Evolutionary conservation across 2,329 filamentous ascomycete species (phyloP), one percentile per base, ranked within the genome.

Genomic region (Plectosphaerella sp.): DNA sequence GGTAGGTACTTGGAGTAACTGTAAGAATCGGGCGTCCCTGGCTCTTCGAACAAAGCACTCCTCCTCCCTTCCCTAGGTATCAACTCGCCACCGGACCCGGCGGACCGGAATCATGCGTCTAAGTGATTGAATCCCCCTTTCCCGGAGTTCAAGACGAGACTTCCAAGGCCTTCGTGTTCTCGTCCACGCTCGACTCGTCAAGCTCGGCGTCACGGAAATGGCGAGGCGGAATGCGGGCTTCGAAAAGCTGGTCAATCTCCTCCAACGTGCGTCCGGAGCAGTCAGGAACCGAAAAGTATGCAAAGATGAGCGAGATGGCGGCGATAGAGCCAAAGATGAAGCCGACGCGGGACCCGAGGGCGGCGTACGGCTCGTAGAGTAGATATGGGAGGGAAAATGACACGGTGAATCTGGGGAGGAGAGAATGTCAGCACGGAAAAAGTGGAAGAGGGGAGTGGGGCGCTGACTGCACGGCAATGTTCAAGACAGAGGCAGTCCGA

Each of bases 191-290:
- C 22, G 22, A 22, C 22, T 22, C 22, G 22, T 22, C 22, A 5
- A 22, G 22, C 22, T 5, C 37, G 28, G 46, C 16, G 16, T n/a
- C n/a, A 5, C 49, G 24, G 41, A 47, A 47, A 7, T 51, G 20
- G 7, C 49, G 42, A 6, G 41, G 20, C 8, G 22, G 8, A 1
- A 51, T 41, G 4, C 20, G 28, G 4, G 5, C 28, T 3, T 22
- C 15, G 52, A 61, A 63, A 43, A 64, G 51, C 49, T 58, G 54
- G 18, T 92, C 88, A 52, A 92, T 87, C 22, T 22, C 22, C 5
- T 92, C 89, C 2, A 93, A 75, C 0, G 82, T 85, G 4, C 87
- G 79, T 51, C 85, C 87, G 62, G 87, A 84, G 48, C 65, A 69
- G 54, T 74, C 72, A 3, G 72, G 72, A 7, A 74, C 62, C 50